Percentiles rank a stretch among this genome's conserved stretches.
Evolutionary conservation across 2,329 filamentous ascomycete genomes (phyloP).

Genomic region (Calonectria leucothoes): DNA sequence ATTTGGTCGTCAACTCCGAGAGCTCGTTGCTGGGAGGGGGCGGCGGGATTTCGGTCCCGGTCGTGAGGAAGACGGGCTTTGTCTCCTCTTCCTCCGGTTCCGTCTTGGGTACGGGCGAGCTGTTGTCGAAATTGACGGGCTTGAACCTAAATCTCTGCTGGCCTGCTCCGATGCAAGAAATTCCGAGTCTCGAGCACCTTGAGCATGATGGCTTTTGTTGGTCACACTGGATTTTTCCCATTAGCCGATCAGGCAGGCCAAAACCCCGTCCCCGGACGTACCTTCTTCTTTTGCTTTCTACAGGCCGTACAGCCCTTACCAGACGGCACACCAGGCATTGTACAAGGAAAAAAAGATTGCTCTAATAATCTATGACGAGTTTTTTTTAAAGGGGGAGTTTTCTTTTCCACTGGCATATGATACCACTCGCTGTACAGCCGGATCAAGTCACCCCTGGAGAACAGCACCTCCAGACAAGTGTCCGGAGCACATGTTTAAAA

Average conservation of each 20-base stretch:
- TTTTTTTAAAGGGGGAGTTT: too few relatives aligned
- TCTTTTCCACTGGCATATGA: not conserved
- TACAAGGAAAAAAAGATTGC: not conserved
- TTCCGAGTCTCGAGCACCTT: not conserved
- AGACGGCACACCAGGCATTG: not conserved
- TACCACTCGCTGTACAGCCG: not conserved
- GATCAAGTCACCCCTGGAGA: not conserved
- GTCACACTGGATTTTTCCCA: not conserved
- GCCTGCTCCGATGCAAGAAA: not conserved
- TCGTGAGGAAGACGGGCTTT: not conserved
- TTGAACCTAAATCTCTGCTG: not conserved
- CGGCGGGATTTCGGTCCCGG: not conserved
- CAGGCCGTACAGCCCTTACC: not conserved
- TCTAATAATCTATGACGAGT: not conserved
- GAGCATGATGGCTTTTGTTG: not conserved
- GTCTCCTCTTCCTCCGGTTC: not conserved
- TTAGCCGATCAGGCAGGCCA: not conserved
- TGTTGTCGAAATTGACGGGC: not conserved
- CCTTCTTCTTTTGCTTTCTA: slow-evolving; percentile 3
- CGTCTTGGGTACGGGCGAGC: not conserved
- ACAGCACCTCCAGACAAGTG: not conserved
- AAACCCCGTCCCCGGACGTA: not conserved
- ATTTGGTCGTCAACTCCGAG: not conserved
- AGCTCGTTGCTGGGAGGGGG: not conserved
- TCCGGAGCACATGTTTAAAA: not conserved